These are phyloP conservation scores for Ophiostoma himal-ulmi DNA, from an alignment of 2,329 filamentous ascomycete genomes.

Conservation along the genomic window DNA sequence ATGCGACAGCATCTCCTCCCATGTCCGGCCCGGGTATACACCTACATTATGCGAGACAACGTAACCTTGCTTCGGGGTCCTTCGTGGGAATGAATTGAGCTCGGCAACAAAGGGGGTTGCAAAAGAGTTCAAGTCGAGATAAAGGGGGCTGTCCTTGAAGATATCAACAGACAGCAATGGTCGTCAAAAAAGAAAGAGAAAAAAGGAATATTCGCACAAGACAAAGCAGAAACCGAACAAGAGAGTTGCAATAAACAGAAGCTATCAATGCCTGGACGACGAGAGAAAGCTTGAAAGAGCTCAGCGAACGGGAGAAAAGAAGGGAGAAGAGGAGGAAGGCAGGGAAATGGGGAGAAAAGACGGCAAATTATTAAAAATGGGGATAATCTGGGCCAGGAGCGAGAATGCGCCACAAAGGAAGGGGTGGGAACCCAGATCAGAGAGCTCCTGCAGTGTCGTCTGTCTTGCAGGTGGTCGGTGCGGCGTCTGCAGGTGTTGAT, in stretches of 20 bases:
- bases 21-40: neutral
- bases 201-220: neutral
- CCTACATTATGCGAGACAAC: neutral
- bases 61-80: neutral
- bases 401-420: constrained; percentile 18
- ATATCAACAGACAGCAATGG: neutral
- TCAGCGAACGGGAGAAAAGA: constrained; percentile 12
- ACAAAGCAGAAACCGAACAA: constrained; percentile 1
- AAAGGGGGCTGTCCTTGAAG: neutral
- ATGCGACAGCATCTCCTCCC: neutral
- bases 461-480: constrained; percentile 9
- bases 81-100: neutral
- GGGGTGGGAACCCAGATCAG: constrained; percentile 15
- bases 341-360: constrained; percentile 4
- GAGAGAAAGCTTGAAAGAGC: constrained; percentile 14
- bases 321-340: constrained; percentile 8
- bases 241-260: constrained; percentile 7
- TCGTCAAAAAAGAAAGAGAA: neutral
- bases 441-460: constrained; percentile 3
- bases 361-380: constrained; percentile 21
- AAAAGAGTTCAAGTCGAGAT: neutral
- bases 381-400: constrained; percentile 16
- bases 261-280: constrained; percentile 12
- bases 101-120: constrained; percentile 1
- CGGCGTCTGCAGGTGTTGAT: constrained; percentile 1